Evolutionary conservation across 306 rosid species (phyloP).

Genomic region (Dryas alaskensis): DNA sequence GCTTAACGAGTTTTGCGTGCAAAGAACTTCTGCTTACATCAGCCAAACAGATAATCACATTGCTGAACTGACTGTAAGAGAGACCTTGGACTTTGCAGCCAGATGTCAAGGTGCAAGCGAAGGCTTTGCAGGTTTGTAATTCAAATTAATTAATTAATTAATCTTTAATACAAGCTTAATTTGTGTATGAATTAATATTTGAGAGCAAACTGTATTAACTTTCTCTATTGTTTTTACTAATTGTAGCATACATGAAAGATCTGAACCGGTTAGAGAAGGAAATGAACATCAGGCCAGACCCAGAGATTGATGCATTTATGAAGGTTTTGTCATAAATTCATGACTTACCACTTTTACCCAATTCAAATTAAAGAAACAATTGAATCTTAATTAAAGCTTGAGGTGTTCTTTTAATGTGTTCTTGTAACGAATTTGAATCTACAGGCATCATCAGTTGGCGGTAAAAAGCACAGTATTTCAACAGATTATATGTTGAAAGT

Average conservation of each 20-base stretch:
- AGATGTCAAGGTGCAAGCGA: conserved; percentile 86
- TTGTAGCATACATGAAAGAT: conserved; percentile 47
- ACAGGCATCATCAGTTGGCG: conserved; percentile 86
- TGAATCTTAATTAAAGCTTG: no score
- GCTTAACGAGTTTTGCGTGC: conserved; percentile 61
- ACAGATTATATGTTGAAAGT: conserved; percentile 80
- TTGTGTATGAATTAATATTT: neutral
- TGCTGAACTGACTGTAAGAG: conserved; percentile 82
- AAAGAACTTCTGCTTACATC: conserved; percentile 82
- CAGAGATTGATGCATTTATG: conserved; percentile 86
- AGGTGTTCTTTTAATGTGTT: neutral
- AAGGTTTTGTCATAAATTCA: conserved; percentile 42
- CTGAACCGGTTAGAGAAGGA: conserved; percentile 53
- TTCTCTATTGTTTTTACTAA: neutral
- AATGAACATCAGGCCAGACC: conserved; percentile 63
- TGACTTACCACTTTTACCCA: no score
- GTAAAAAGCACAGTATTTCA: conserved; percentile 65
- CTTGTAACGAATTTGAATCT: conserved; percentile 26
- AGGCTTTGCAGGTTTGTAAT: conserved; percentile 59
- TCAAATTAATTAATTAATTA: neutral
- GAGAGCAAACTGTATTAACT: conserved; percentile 6
- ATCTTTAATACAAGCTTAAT: no score
- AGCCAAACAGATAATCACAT: conserved; percentile 88
- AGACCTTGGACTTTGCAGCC: conserved; percentile 90
- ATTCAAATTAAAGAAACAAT: no score